These are phyloP conservation scores for Cyphellophora attinorum DNA, from an alignment of 2,329 filamentous ascomycete genomes.

Conservation along the genomic window DNA sequence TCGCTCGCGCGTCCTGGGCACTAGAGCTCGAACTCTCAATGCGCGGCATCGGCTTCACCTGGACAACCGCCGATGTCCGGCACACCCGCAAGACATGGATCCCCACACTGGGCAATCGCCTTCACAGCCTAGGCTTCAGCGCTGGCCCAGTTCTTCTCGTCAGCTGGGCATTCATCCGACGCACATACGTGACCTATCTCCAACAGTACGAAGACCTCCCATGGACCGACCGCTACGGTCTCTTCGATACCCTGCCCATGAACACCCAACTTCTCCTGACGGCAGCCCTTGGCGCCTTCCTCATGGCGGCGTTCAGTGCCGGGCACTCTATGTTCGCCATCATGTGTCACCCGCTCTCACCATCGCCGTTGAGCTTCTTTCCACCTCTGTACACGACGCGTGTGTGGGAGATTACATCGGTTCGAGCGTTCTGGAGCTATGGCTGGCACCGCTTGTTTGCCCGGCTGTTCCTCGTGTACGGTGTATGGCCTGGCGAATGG, in stretches of 20 bases:
- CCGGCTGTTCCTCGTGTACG: conserved; percentile 34
- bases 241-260: conserved; percentile 27
- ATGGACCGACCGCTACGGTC: conserved; percentile 9
- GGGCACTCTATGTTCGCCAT: conserved; percentile 33
- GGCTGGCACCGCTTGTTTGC: conserved; percentile 37
- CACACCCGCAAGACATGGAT: conserved; percentile 35
- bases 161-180: conserved; percentile 26
- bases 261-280: conserved; percentile 28
- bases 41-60: conserved; percentile 36
- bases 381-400: conserved; percentile 34
- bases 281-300: conserved; percentile 30
- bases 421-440: conserved; percentile 33
- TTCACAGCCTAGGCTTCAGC: conserved; percentile 31
- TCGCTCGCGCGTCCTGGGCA: conserved; percentile 33
- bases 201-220: conserved; percentile 3
- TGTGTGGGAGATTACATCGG: conserved; percentile 30
- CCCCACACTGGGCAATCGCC: conserved; percentile 28
- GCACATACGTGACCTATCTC: conserved; percentile 21
- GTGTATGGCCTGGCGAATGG: conserved; percentile 37
- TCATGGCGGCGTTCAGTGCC: conserved; percentile 34
- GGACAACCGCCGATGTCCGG: conserved; percentile 35
- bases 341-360: conserved; percentile 27
- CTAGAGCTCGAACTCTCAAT: conserved; percentile 35
- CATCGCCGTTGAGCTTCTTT: conserved; percentile 33
- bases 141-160: conserved; percentile 26